A percentile compares a stretch with the other conserved stretches of the same genome.
Conservation (phyloP, 306 rosid genomes). For the barrel medic (Medicago truncatula) region DNA sequence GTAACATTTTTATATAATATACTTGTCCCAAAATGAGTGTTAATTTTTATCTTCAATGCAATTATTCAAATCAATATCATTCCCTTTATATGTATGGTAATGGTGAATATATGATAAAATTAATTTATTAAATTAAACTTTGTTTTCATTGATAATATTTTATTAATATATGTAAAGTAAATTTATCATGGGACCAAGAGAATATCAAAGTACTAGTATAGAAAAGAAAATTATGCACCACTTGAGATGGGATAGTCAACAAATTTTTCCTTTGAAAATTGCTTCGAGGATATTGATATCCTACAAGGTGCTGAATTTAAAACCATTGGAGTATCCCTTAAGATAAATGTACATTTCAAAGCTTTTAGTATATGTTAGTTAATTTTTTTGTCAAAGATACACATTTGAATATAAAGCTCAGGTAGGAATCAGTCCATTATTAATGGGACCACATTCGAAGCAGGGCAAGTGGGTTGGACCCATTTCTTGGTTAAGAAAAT, state of each 20-base stretch:
- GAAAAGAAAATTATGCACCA: neutral
- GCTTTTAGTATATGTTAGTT: neutral
- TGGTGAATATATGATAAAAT: too few species aligned
- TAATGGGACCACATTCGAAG: constrained; percentile 57
- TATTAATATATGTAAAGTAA: too few species aligned
- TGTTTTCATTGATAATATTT: too few species aligned
- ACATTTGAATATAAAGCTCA: constrained; percentile 36
- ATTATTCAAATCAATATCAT: too few species aligned
- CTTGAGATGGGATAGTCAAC: constrained; percentile 50
- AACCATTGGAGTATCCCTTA: constrained; percentile 44
- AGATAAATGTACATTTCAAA: constrained; percentile 33
- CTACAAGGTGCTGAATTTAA: constrained; percentile 38
- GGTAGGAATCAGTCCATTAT: constrained; percentile 50
- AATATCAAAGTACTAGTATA: too few species aligned
- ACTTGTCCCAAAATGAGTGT: too few species aligned
- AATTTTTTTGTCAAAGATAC: constrained; percentile 33
- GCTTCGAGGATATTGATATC: constrained; percentile 42
- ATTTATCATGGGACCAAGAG: neutral
- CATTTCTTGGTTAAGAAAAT: constrained; percentile 51
- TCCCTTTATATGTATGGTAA: too few species aligned
- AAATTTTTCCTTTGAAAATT: constrained; percentile 28
- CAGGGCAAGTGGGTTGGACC: constrained; percentile 49
- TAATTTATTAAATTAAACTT: too few species aligned
- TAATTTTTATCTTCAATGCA: too few species aligned
- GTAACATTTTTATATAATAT: neutral